A percentile compares a stretch with the other conserved stretches of the same genome.
Conservation (phyloP, 768 basidiomycete genomes). For the Udeniomyces megalosporus region DNA sequence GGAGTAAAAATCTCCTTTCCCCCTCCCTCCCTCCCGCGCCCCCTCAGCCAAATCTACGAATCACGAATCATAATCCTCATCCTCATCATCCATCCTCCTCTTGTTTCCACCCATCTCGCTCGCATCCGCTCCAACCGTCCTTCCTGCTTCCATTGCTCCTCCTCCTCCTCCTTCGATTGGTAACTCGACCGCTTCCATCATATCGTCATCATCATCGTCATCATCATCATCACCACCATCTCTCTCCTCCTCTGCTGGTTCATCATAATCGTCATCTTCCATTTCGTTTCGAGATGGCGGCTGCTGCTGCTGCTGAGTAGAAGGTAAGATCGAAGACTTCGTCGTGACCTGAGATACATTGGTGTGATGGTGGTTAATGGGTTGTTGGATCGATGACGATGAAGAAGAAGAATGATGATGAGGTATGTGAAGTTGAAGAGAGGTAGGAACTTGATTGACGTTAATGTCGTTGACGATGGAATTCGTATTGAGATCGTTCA, state of each 20-base stretch:
- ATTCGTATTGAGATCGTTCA: too few relatives aligned
- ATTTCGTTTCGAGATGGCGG: neutral
- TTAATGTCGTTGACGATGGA: too few relatives aligned
- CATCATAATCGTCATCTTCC: neutral
- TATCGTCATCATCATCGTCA: slow-evolving; percentile 16
- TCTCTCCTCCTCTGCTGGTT: neutral
- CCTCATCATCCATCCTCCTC: slow-evolving; percentile 8
- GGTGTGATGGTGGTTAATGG: too few relatives aligned
- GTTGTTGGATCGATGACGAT: too few relatives aligned
- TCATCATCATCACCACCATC: slow-evolving; percentile 16
- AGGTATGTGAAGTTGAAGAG: too few relatives aligned
- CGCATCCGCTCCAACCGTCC: neutral
- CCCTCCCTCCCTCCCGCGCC: too few relatives aligned
- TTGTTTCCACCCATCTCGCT: neutral
- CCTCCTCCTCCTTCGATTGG: neutral
- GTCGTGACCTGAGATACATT: too few relatives aligned
- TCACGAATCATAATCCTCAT: slow-evolving; percentile 16
- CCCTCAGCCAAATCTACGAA: too few relatives aligned
- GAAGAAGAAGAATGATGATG: too few relatives aligned
- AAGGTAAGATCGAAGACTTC: too few relatives aligned
- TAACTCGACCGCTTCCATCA: slow-evolving; percentile 3
- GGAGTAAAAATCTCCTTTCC: too few relatives aligned
- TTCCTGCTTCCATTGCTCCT: neutral
- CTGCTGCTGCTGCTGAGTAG: neutral
- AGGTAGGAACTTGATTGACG: too few relatives aligned